Evolutionary conservation across 2,329 filamentous ascomycete species (phyloP).

Genomic region (Alternaria viburni): DNA sequence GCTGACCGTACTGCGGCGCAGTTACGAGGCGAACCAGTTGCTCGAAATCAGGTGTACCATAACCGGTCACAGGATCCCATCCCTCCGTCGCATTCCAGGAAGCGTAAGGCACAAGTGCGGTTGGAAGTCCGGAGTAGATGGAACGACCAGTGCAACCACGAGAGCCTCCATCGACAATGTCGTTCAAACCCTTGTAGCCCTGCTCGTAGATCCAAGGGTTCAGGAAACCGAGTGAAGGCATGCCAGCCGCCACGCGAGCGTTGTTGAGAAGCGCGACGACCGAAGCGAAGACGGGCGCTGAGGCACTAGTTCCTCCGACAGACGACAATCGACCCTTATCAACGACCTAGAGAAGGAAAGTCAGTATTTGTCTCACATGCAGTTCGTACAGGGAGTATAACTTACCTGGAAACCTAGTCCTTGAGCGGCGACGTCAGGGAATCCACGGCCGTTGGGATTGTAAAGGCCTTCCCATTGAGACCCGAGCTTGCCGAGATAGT

Average conservation of each 20-base stretch:
- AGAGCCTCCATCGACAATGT: constrained; percentile 57
- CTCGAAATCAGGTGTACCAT: constrained; percentile 47
- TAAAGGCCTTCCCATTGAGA: constrained; percentile 50
- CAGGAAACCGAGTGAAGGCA: constrained; percentile 47
- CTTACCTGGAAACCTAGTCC: constrained; percentile 41
- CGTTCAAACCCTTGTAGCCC: constrained; percentile 54
- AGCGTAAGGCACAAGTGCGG: constrained; percentile 53
- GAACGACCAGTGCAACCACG: constrained; percentile 52
- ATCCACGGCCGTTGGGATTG: constrained; percentile 52
- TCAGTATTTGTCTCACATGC: not conserved
- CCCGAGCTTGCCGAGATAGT: constrained; percentile 51
- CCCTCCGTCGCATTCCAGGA: constrained; percentile 59
- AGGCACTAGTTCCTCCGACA: constrained; percentile 49
- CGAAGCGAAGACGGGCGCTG: constrained; percentile 48
- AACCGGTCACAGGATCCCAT: constrained; percentile 59
- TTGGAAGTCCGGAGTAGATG: constrained; percentile 45
- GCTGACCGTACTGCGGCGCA: constrained; percentile 20
- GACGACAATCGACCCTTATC: constrained; percentile 40
- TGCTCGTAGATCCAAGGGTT: constrained; percentile 53
- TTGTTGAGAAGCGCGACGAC: constrained; percentile 49
- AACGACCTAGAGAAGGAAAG: constrained; percentile 39
- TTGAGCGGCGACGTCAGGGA: constrained; percentile 55
- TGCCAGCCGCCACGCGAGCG: constrained; percentile 43
- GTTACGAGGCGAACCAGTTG: constrained; percentile 39
- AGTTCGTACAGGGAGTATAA: not conserved